Conservation (phyloP, 257 asterid species). For the Galeopsis tetrahit region DNA sequence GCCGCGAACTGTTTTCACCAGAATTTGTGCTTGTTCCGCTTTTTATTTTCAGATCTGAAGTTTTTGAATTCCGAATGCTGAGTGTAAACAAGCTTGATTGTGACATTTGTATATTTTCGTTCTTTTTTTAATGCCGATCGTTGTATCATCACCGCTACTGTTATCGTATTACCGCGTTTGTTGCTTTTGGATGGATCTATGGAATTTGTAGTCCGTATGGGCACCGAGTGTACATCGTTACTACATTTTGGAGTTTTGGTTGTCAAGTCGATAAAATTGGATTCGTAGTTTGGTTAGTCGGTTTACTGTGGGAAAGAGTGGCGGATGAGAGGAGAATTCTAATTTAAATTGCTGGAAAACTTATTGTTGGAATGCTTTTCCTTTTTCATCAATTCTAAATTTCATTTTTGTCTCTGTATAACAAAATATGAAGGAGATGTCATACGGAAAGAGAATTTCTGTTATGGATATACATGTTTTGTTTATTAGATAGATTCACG, state of each 20-base stretch:
- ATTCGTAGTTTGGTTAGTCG: background rate
- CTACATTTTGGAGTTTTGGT: background rate
- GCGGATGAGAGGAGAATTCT: too few species aligned
- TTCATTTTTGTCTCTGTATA: background rate
- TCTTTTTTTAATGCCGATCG: background rate
- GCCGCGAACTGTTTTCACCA: background rate
- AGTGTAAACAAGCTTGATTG: conserved; percentile 6
- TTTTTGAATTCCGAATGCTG: conserved; percentile 27
- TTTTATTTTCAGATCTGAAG: conserved; percentile 35
- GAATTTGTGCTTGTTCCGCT: conserved; percentile 19
- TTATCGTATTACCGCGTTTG: background rate
- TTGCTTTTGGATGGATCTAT: conserved; percentile 25
- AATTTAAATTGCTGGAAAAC: background rate
- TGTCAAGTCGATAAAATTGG: conserved; percentile 3
- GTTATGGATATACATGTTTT: background rate
- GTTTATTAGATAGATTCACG: background rate
- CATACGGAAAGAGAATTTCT: background rate
- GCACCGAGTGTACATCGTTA: background rate
- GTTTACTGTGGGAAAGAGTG: background rate
- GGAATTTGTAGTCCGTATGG: background rate
- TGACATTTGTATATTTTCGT: conserved; percentile 5
- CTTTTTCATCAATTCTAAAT: background rate
- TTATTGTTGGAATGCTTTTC: background rate
- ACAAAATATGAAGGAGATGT: background rate
- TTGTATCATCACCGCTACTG: background rate